These are phyloP conservation scores for Paramecium tetraurelia DNA, from an alignment of 73 alveolate genomes.

Conservation along the genomic window DNA sequence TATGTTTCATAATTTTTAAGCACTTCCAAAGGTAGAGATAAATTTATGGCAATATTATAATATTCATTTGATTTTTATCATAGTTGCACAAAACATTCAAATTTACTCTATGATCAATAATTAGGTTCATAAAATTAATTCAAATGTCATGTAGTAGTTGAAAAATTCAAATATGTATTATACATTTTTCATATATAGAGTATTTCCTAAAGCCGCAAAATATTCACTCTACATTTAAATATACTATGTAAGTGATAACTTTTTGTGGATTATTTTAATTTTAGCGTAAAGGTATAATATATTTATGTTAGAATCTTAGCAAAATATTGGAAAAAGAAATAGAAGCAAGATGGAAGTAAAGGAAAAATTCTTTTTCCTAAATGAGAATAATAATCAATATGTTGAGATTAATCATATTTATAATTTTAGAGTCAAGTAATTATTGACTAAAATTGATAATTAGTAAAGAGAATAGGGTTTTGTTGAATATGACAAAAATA, in stretches of 20 bases:
- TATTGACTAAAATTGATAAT: no score
- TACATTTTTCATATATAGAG: slow-evolving; percentile 49
- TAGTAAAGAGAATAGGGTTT: neutral
- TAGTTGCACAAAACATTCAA: slow-evolving; percentile 67
- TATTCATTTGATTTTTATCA: slow-evolving; percentile 68
- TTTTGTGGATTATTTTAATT: slow-evolving; percentile 66
- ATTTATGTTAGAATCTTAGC: neutral
- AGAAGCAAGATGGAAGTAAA: slow-evolving; percentile 49
- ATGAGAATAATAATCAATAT: slow-evolving; percentile 47
- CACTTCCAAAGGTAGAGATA: slow-evolving; percentile 75
- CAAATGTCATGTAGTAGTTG: slow-evolving; percentile 27
- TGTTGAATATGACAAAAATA: neutral
- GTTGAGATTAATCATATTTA: neutral
- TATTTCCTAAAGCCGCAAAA: slow-evolving; percentile 74
- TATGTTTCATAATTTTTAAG: slow-evolving; percentile 54
- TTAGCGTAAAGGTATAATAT: slow-evolving; percentile 31
- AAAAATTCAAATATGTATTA: slow-evolving; percentile 40
- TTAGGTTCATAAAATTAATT: neutral
- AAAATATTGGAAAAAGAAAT: slow-evolving; percentile 4
- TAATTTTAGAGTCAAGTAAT: slow-evolving; percentile 48
- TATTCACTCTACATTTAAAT: slow-evolving; percentile 72
- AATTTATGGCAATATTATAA: slow-evolving; percentile 63
- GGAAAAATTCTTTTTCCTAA: slow-evolving; percentile 56
- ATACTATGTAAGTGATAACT: slow-evolving; percentile 81
- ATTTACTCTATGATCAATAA: neutral